Base-by-base conservation (phyloP, 495 filamentous ascomycete species). In the Amphirosellinia nigrospora region DNA sequence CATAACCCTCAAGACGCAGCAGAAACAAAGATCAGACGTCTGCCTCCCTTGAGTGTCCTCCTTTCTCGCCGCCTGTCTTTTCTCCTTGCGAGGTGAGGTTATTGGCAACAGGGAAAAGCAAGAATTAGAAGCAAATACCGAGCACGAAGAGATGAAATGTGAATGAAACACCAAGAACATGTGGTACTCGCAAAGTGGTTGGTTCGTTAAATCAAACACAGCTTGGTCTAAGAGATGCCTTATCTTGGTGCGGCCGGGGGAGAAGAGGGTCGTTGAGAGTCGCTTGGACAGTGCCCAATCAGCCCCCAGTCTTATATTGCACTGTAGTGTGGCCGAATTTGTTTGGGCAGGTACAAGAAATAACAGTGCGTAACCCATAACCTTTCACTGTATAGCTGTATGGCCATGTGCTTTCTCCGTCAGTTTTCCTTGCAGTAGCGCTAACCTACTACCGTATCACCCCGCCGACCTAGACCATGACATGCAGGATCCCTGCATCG, bases 401-500 rank as follows among this genome's bases (percentile, higher is more conserved):
- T 26, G 26, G 19, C 28, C 23, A 34, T 58, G 32, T 34, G 55
- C 16, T 36, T 58, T 36, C 53, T 56, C 55, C 55, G 21, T 58
- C 55, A 36, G 38, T 36, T 58, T 58, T 58, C 55, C 55, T 36
- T 58, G 55, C 55, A 58, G 55, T 58, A 58, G 55, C 30, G 19
- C 26, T 48, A 53, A 6, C 48, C 23, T 53, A 53, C 23, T 16
- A 30, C 26, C 30, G 50, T 30, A 4, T 53, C 26, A 30, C 55
- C 55, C 55, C 26, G 53, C 53, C 6, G 28, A 56, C 53, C 15
- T 30, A 2, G 30, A n/a, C n/a, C 53, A 32, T 56, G 55, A 32
- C 55, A 58, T 58, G 55, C 55, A 38, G 55, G 55, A 58, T 58
- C 55, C 55, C 55, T 58, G 32, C 55, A 58, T 58, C 32, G 55